phyloP scores from a whole-genome alignment of 139 green algal genomes.

The Chlorella sp. region DNA sequence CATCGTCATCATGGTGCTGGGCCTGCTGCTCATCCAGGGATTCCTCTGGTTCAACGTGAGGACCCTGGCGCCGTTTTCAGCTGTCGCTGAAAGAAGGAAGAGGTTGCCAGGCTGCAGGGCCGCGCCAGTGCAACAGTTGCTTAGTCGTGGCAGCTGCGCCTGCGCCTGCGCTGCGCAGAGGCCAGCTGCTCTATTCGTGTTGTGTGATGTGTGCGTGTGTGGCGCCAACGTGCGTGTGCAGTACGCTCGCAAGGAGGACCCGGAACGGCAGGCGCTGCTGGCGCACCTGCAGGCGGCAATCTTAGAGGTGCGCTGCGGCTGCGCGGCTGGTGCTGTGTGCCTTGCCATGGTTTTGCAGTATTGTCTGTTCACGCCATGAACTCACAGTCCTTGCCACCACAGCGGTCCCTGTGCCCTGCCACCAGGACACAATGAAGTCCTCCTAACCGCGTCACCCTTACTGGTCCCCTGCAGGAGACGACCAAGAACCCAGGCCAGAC shows the following conservation, averaged over 20 bases:
- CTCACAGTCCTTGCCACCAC: too few relatives aligned
- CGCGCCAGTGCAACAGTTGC: neutral
- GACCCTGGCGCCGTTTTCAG: too few relatives aligned
- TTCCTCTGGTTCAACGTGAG: too few relatives aligned
- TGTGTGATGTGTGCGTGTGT: neutral
- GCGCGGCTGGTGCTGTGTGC: too few relatives aligned
- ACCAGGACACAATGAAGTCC: too few relatives aligned
- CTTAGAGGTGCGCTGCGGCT: neutral
- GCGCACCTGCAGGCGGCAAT: neutral
- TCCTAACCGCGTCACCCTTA: too few relatives aligned
- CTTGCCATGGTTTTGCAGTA: neutral
- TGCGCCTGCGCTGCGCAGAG: neutral
- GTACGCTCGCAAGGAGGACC: slow-evolving; percentile 3
- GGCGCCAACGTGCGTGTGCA: neutral
- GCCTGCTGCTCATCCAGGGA: too few relatives aligned
- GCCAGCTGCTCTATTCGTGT: neutral
- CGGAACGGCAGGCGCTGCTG: neutral
- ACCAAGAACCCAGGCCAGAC: neutral
- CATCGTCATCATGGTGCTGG: too few relatives aligned
- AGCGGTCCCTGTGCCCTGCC: too few relatives aligned
- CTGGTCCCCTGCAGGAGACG: neutral
- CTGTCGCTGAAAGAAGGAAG: too few relatives aligned
- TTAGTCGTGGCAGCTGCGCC: neutral
- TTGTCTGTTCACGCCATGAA: neutral
- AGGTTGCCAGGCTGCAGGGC: too few relatives aligned